Percentiles rank a stretch among this genome's conserved stretches.
Evolutionary conservation across 2,329 filamentous ascomycete species (phyloP).

Genomic region (Aspergillus sergii): DNA sequence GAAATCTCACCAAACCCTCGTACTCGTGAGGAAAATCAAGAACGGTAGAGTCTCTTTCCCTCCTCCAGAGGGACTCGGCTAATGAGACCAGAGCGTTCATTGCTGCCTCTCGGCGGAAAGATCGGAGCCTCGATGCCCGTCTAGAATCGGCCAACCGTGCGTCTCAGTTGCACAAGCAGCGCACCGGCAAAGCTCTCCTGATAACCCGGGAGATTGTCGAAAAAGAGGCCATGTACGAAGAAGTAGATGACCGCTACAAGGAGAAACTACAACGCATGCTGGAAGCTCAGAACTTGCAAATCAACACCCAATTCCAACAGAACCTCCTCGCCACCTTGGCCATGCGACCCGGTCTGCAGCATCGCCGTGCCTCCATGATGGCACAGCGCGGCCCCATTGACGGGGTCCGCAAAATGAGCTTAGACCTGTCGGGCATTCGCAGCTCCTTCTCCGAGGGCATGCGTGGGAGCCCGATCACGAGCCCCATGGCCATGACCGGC

Average conservation of each 20-base stretch:
- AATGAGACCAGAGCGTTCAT: constrained; percentile 73
- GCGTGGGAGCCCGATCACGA: constrained; percentile 26
- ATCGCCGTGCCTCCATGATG: constrained; percentile 32
- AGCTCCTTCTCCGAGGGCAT: constrained; percentile 30
- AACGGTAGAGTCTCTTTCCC: constrained; percentile 36
- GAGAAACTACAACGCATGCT: constrained; percentile 44
- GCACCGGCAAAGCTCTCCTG: constrained; percentile 78
- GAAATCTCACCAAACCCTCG: constrained; percentile 38
- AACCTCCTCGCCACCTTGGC: constrained; percentile 41
- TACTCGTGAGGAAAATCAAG: constrained; percentile 49
- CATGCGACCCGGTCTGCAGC: constrained; percentile 25
- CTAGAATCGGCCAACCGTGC: constrained; percentile 85
- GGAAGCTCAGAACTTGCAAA: constrained; percentile 40
- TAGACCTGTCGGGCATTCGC: constrained; percentile 36
- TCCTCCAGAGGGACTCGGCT: constrained; percentile 5
- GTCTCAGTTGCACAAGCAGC: constrained; percentile 86
- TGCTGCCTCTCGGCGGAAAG: constrained; percentile 82
- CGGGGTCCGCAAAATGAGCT: constrained; percentile 38
- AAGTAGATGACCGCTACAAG: constrained; percentile 76
- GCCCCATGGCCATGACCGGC: constrained; percentile 27
- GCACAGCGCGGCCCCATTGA: constrained; percentile 30
- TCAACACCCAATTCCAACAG: constrained; percentile 40
- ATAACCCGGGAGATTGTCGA: constrained; percentile 85
- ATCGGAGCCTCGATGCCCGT: constrained; percentile 83
- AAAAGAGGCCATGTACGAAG: constrained; percentile 95